Conservation (phyloP, 139 green algal genomes). For the Bryopsis sp. region DNA sequence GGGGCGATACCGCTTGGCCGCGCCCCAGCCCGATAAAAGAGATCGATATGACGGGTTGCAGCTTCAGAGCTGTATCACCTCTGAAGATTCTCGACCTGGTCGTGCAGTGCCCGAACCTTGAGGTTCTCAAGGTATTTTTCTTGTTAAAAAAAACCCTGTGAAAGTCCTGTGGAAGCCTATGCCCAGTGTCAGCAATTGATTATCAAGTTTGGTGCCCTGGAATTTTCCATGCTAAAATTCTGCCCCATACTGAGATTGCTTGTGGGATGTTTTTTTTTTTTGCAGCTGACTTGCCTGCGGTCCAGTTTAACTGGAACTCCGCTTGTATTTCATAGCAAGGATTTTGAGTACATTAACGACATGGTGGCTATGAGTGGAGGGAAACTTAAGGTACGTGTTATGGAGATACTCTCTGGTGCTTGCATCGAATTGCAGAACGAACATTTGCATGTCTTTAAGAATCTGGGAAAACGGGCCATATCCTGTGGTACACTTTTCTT, state of each 20-base stretch:
- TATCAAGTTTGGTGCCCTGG: no score
- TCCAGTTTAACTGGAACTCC: neutral
- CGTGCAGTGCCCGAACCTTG: neutral
- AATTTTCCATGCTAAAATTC: no score
- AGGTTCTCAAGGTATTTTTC: neutral
- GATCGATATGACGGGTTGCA: neutral
- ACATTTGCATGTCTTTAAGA: no score
- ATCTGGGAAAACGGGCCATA: no score
- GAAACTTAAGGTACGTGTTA: neutral
- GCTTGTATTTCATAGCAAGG: neutral
- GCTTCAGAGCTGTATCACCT: neutral
- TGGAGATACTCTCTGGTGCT: no score
- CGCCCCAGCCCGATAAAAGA: neutral
- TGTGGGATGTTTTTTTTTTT: neutral
- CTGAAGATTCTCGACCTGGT: neutral
- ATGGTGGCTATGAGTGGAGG: neutral
- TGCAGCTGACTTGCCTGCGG: neutral
- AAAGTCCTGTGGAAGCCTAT: no score
- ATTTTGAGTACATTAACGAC: neutral
- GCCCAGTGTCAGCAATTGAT: no score
- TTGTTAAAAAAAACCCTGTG: no score
- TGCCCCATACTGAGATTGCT: no score
- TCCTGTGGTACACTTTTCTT: no score
- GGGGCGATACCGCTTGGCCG: neutral
- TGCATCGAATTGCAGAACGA: no score